These are phyloP conservation scores for Thamnidium elegans DNA, from an alignment of 192 early-diverging fungal species.

Conservation along the genomic window DNA sequence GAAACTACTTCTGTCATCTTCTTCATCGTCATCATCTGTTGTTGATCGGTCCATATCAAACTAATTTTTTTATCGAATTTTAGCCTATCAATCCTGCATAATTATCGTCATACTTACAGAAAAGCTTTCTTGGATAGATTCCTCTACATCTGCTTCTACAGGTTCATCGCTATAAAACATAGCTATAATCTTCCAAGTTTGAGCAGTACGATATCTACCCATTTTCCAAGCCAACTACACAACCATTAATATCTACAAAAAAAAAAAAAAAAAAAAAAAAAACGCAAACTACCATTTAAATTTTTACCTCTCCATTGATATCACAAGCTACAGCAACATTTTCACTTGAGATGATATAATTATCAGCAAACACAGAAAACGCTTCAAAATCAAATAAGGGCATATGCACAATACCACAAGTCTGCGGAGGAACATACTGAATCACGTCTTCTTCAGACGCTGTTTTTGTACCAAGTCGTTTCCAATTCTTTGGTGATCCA, in stretches of 20 bases:
- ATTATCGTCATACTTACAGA: too few species aligned
- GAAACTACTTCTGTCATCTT: not conserved
- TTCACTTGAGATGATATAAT: slow-evolving; percentile 50
- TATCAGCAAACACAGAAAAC: slow-evolving; percentile 67
- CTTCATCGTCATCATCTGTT: slow-evolving; percentile 3
- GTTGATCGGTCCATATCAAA: too few species aligned
- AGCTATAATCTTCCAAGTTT: slow-evolving; percentile 74
- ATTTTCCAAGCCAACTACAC: slow-evolving; percentile 58
- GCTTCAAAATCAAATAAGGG: slow-evolving; percentile 62
- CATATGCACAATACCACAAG: slow-evolving; percentile 40
- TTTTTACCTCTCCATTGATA: slow-evolving; percentile 56
- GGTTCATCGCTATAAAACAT: slow-evolving; percentile 50
- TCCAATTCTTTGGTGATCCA: slow-evolving; percentile 4
- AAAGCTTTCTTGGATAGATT: too few species aligned
- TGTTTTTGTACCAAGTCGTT: not conserved
- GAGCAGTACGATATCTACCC: slow-evolving; percentile 57
- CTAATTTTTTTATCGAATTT: too few species aligned
- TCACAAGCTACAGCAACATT: slow-evolving; percentile 56
- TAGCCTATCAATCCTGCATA: too few species aligned
- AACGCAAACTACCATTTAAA: too few species aligned
- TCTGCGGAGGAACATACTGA: slow-evolving; percentile 40
- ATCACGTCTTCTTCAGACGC: slow-evolving; percentile 18
- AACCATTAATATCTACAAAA: not conserved
- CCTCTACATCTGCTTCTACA: not conserved
- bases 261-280: too few species aligned